Base-by-base conservation (phyloP, 2,329 filamentous ascomycete genomes). In the Ophiocordyceps camponoti-rufipedis region DNA sequence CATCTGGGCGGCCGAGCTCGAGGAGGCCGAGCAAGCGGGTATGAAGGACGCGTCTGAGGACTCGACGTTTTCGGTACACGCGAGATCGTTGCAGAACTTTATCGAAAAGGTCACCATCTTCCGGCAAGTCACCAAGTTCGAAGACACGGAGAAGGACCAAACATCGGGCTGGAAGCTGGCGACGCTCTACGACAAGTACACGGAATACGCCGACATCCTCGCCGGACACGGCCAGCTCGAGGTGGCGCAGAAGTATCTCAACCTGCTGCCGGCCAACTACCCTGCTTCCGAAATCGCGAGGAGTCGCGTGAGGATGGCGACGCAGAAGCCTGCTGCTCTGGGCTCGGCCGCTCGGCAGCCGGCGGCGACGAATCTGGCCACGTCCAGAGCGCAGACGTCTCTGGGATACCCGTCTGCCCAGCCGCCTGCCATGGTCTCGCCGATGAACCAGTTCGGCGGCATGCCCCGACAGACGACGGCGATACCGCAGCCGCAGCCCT, bases 51-150 rank as follows among this genome's bases (percentile, higher is more conserved):
- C 74, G 18, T 72, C 72, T 23, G 76, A 76, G 32, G 85, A 87
- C 55, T 89, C 85, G 19, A 82, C 78, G 47, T 98, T 95, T 65
- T 94, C 89, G 0, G 79, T 96, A 44, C 91, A 96, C 56, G 87
- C 89, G 46, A 79, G 80, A 49, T 82, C 83, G 42, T 68, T 98
- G 41, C 91, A 96, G 62, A 81, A 84, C 52, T 89, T 98, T 58
- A 94, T 98, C 50, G 91, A 98, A 66, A 98, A 98, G 70, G 91
- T 98, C 42, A 94, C 88, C 0, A 77, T 98, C 45, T 98, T 98
- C 78, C 82, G 91, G 46, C 77, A 91, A 53, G 88, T 95, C 41
- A 88, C 87, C 50, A 87, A 89, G 57, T 98, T 95, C 68, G 69
- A 83, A 54, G 91, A 98, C 58, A 63, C 66, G 9, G 87, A 95